A percentile compares a stretch with the other conserved stretches of the same genome.
Conservation (phyloP, 352 stramenopile species). For the Albugo candida region DNA sequence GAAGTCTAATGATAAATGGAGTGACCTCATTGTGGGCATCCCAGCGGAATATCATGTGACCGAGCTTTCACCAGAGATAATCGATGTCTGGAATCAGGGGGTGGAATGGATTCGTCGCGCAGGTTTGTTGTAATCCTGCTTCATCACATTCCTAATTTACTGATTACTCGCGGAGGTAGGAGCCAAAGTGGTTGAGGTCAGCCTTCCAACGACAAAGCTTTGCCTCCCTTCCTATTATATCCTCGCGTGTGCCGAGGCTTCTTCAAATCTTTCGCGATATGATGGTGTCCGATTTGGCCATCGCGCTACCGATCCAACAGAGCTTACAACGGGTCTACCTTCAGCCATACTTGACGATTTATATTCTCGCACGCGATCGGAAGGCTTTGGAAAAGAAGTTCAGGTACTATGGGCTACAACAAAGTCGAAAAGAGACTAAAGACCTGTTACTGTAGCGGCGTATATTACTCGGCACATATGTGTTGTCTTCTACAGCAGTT, state of each 20-base stretch:
- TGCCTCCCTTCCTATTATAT: constrained; percentile 96
- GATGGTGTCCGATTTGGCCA: constrained; percentile 88
- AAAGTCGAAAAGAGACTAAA: background rate
- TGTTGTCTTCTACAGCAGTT: constrained; percentile 73
- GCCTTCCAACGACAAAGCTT: constrained; percentile 58
- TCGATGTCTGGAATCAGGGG: constrained; percentile 63
- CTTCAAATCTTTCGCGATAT: constrained; percentile 95
- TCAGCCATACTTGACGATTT: constrained; percentile 68
- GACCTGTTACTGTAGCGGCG: constrained; percentile 23
- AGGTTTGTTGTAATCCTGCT: constrained; percentile 8
- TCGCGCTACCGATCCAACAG: background rate
- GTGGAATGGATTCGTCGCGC: constrained; percentile 45
- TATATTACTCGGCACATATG: constrained; percentile 81
- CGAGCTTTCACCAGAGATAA: constrained; percentile 75
- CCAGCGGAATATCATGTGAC: constrained; percentile 88
- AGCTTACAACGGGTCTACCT: constrained; percentile 10
- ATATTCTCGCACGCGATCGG: constrained; percentile 70
- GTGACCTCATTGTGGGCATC: constrained; percentile 79
- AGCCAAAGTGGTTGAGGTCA: constrained; percentile 55
- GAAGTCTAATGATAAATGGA: constrained; percentile 15
- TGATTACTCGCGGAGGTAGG: constrained; percentile 7
- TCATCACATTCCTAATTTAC: constrained; percentile 2
- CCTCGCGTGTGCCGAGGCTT: constrained; percentile 93
- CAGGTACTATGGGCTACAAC: constrained; percentile 22
- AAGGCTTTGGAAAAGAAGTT: constrained; percentile 85